Conservation (phyloP, 495 filamentous ascomycete genomes). For the Lepraria neglecta region DNA sequence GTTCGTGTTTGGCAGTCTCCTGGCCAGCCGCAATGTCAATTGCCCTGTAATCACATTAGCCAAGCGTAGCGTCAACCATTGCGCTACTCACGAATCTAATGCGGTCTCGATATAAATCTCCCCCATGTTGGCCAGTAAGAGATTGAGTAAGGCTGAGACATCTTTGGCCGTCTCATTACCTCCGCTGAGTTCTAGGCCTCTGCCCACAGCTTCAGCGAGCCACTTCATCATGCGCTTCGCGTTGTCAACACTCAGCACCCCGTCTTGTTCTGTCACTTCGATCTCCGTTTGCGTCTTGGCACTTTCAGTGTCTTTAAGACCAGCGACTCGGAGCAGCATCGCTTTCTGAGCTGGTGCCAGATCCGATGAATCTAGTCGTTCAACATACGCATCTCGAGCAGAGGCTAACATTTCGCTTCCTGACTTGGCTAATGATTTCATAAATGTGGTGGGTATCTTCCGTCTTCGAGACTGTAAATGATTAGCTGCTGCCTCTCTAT, state of each 20-base stretch:
- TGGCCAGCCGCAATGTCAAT: slow-evolving; percentile 67
- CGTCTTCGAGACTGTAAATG: slow-evolving; percentile 54
- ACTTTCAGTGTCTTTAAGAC: slow-evolving; percentile 51
- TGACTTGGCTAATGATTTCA: slow-evolving; percentile 81
- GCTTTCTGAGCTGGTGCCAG: slow-evolving; percentile 74
- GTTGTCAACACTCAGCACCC: slow-evolving; percentile 70
- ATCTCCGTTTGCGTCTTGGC: slow-evolving; percentile 57
- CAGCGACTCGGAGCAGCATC: slow-evolving; percentile 79
- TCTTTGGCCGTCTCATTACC: slow-evolving; percentile 89
- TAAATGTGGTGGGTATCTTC: slow-evolving; percentile 78
- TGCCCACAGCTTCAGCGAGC: slow-evolving; percentile 93
- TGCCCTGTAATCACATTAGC: slow-evolving; percentile 36
- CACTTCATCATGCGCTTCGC: slow-evolving; percentile 96
- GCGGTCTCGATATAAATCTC: slow-evolving; percentile 93
- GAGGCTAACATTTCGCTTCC: slow-evolving; percentile 75
- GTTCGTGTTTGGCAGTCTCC: slow-evolving; percentile 72
- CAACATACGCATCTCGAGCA: slow-evolving; percentile 77
- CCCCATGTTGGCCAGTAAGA: slow-evolving; percentile 83
- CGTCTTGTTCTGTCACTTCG: slow-evolving; percentile 84
- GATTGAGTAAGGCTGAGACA: slow-evolving; percentile 74
- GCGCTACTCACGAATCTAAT: slow-evolving; percentile 59
- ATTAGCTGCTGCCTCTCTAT: slow-evolving; percentile 5
- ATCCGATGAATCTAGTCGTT: slow-evolving; percentile 77
- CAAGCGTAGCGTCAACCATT: neutral
- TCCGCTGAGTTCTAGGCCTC: slow-evolving; percentile 80